A percentile compares a stretch with the other conserved stretches of the same genome.
phyloP scores from a whole-genome alignment of 192 early-diverging fungal genomes.

The Coemansia sp. region DNA sequence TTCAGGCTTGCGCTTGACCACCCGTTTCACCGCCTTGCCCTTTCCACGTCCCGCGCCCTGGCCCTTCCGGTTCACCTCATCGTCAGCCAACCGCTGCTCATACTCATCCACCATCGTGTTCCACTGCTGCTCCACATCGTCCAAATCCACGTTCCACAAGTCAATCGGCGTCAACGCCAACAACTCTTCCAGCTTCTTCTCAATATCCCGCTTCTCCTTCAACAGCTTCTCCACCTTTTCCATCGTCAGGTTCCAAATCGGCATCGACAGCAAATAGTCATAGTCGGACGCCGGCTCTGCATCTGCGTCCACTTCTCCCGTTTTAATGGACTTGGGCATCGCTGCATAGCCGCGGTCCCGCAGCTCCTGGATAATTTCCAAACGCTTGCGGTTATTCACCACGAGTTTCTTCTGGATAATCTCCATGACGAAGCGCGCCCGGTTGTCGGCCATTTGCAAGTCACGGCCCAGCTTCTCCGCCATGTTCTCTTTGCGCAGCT shows the following conservation, averaged over 20 bases:
- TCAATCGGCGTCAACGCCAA: conserved; percentile 65
- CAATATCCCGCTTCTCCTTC: conserved; percentile 67
- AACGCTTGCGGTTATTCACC: conserved; percentile 85
- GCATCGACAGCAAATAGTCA: conserved; percentile 88
- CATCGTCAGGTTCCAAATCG: conserved; percentile 85
- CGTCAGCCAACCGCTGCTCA: conserved; percentile 36
- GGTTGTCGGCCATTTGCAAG: conserved; percentile 73
- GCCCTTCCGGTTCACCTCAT: conserved; percentile 38
- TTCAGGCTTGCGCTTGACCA: conserved; percentile 52
- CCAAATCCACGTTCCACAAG: conserved; percentile 85
- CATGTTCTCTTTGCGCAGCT: conserved; percentile 80
- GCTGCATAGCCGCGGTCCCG: conserved; percentile 64
- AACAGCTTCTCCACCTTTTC: conserved; percentile 82
- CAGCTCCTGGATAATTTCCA: conserved; percentile 73
- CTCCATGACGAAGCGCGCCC: conserved; percentile 84
- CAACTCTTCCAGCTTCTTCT: conserved; percentile 66
- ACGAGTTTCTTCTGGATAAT: conserved; percentile 81
- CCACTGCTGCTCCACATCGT: conserved; percentile 84
- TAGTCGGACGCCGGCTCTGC: conserved; percentile 51
- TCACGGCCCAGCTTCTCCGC: conserved; percentile 66
- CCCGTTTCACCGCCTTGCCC: conserved; percentile 22
- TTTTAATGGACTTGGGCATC: conserved; percentile 56
- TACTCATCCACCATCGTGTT: conserved; percentile 57
- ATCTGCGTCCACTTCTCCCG: conserved; percentile 32
- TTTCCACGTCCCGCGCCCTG: conserved; percentile 36